A percentile compares a stretch with the other conserved stretches of the same genome.
Evolutionary conservation across 164 flowering plant species (phyloP).

Genomic region (Aristolochia californica): DNA sequence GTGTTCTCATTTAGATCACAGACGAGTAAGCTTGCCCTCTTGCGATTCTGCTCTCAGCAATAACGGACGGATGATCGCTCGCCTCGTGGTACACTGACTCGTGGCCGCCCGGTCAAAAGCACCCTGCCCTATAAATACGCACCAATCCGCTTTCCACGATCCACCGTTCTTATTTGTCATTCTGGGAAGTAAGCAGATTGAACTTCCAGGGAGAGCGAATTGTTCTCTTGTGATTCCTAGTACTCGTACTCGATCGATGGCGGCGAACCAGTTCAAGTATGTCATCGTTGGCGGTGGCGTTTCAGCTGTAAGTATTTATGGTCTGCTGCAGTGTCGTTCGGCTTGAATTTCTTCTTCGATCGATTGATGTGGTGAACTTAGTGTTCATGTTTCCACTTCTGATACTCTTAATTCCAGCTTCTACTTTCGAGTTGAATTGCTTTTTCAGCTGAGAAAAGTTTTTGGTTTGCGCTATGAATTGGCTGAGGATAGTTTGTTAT

Average conservation of each 20-base stretch:
- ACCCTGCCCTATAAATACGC: neutral
- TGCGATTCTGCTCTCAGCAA: neutral
- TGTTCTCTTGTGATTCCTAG: neutral
- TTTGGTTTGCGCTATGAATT: no score
- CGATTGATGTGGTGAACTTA: neutral
- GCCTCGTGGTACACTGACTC: neutral
- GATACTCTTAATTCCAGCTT: neutral
- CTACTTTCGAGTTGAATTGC: no score
- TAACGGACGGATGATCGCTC: neutral
- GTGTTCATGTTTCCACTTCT: neutral
- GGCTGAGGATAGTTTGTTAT: no score
- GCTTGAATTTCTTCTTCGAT: neutral
- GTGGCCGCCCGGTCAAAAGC: neutral
- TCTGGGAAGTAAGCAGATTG: neutral
- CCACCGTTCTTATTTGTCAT: neutral
- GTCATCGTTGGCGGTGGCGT: constrained; percentile 96
- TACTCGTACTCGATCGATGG: constrained; percentile 34
- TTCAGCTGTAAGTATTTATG: constrained; percentile 51
- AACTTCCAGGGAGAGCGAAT: neutral
- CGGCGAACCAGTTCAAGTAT: constrained; percentile 74
- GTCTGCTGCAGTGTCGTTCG: neutral
- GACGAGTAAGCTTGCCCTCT: neutral
- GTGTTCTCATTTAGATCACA: no score
- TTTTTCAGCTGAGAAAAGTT: no score
- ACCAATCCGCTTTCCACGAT: neutral